Conservation (phyloP, 1,139 yeast genomes). For the Candida gigantensis region DNA sequence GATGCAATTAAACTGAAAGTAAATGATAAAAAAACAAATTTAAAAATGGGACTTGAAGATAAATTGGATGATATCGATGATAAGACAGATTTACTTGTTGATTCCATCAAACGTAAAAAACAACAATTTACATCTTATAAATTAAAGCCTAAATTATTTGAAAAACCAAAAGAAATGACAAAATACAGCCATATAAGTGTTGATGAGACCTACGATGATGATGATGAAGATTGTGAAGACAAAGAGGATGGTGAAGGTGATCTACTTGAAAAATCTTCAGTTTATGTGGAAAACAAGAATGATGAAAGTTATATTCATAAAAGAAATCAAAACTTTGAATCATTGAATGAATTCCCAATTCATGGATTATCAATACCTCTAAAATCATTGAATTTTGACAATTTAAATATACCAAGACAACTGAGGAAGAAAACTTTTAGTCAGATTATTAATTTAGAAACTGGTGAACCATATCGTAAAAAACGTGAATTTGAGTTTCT, state of each 20-base stretch:
- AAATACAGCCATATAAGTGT: conserved; percentile 3
- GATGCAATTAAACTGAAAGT: conserved; percentile 16
- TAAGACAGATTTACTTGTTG: conserved; percentile 12
- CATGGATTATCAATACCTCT: conserved; percentile 23
- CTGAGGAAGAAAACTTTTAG: conserved; percentile 29
- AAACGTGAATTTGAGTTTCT: conserved; percentile 2
- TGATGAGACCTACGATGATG: conserved; percentile 4
- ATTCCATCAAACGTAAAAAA: conserved; percentile 9
- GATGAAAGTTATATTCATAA: conserved; percentile 12
- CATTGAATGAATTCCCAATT: conserved; percentile 3
- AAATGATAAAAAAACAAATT: conserved; percentile 11
- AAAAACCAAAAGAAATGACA: conserved; percentile 12
- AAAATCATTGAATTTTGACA: conserved; percentile 19
- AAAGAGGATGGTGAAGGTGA: conserved; percentile 3
- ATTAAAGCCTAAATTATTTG: conserved; percentile 15
- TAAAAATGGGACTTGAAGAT: conserved; percentile 4
- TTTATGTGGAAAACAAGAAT: conserved; percentile 4
- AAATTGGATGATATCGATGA: conserved; percentile 14
- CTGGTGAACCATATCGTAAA: conserved; percentile 3
- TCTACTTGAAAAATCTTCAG: conserved; percentile 2
- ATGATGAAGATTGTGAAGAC: conserved; percentile 2
- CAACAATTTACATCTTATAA: conserved; percentile 10
- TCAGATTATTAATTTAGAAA: conserved; percentile 22
- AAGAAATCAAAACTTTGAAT: conserved; percentile 10
- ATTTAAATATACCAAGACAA: conserved; percentile 6